Base-by-base conservation (phyloP, 2,329 filamentous ascomycete species). In the Paraconiothyrium brasiliense region DNA sequence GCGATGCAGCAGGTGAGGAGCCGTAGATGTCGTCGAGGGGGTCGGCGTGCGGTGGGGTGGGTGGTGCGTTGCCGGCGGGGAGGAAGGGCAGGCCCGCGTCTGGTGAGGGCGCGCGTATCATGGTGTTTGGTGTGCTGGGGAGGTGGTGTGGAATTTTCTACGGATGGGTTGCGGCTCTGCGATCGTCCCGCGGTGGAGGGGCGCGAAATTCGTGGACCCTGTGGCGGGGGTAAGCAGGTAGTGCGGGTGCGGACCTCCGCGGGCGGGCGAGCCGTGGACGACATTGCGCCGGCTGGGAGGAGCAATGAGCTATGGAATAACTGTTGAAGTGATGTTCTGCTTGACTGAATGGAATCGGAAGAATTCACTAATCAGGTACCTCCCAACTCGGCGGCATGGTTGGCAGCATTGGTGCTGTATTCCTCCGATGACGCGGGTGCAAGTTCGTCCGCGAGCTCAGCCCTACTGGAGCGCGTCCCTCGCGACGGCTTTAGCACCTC, bases 11-110 rank as follows among this genome's bases (percentile, higher is more conserved):
- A 32, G 74, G 78, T 32, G 81, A 82, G 10, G 20, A 54, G 50
- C 80, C 82, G 60, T 84, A 84, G 44, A 84, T 79, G 59, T 84
- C 82, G 67, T 83, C 81, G 44, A 83, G 74, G 1, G 70, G 65
- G 55, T 75, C 71, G 60, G 72, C 72, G 57, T 72, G 69, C 9
- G 74, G 76, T 41, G 76, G 76, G 24, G 74, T 74, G 8, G 74
- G 74, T 34, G 75, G 75, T 14, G 71, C 67, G 55, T 72, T 65
- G 22, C 69, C 73, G 14, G 72, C 68, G 48, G 74, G 70, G 24
- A 77, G 68, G 54, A 72, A 63, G 13, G 68, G 68, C 24, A 69
- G 69, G 5, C 67, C 27, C 27, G 27, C 27, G 27, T 30, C 70
- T 51, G 72, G 55, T 4, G 68, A 65, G 30, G 76, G 75, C 14